These are phyloP conservation scores for Hibiscus trionum DNA, from an alignment of 345 rosid genomes.

Conservation along the genomic window DNA sequence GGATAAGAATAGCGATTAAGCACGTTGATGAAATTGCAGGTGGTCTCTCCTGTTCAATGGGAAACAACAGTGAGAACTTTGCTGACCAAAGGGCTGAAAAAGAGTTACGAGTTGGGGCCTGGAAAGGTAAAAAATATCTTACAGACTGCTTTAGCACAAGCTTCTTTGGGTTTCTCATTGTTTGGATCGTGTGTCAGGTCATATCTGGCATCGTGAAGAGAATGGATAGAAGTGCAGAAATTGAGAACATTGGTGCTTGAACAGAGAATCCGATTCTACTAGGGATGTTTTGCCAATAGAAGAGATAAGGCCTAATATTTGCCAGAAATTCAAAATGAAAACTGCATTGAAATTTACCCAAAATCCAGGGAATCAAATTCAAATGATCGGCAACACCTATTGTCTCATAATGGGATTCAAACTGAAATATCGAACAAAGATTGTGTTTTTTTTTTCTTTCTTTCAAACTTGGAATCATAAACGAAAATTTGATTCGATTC, in stretches of 20 bases:
- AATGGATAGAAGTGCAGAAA: slow-evolving; percentile 61
- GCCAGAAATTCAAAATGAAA: neutral
- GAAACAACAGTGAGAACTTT: slow-evolving; percentile 86
- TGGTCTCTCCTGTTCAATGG: slow-evolving; percentile 99
- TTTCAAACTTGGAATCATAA: neutral
- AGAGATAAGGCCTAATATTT: neutral
- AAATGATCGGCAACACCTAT: neutral
- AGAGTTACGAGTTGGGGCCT: slow-evolving; percentile 88
- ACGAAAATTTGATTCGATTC: slow-evolving; percentile 5
- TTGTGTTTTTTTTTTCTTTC: neutral
- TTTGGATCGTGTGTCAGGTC: slow-evolving; percentile 41
- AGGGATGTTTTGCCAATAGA: no score
- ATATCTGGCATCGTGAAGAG: slow-evolving; percentile 96
- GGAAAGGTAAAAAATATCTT: slow-evolving; percentile 61
- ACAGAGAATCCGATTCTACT: no score
- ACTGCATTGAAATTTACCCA: neutral
- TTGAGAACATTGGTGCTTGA: slow-evolving; percentile 68
- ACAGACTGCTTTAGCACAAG: neutral
- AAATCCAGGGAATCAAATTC: neutral
- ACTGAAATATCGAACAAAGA: neutral
- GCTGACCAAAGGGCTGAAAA: slow-evolving; percentile 59
- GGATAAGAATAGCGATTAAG: neutral
- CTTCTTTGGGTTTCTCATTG: neutral
- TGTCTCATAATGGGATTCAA: neutral
- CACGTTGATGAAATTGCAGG: slow-evolving; percentile 35